Base-by-base conservation (phyloP, 1,284 basidiomycete species). In the Tetrapyrgos nigripes region DNA sequence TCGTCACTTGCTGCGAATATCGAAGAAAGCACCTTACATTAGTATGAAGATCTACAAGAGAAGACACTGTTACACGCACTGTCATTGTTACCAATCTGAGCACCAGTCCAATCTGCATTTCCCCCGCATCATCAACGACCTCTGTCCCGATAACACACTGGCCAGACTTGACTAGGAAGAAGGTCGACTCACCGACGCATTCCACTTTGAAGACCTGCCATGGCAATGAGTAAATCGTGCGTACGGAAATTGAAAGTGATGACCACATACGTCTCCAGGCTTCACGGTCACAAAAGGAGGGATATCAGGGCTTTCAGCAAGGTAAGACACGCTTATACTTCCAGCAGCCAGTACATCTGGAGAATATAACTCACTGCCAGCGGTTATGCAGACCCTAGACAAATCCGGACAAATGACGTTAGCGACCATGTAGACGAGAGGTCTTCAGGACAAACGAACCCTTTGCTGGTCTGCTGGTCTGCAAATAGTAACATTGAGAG, bases 81-180 rank as follows among this genome's bases (percentile, higher is more conserved):
- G 64, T 92, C 88, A 62, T 91, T 90, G 69, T 91, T 92, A 45
- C 85, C 84, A 50, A 92, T 89, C 67, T 91, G 89, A 1, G 84
- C 86, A 27, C 88, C 88, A 17, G 89, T 91, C 86, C 88, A 92
- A 65, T 92, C 88, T 85, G 33, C 5, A 13, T 19, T 8, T 2
- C 3, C 24, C 1, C 47, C 28, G 14, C 27, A 50, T 21, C 19
- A 29, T 50, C 26, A 48, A 26, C 19, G 28, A 14, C 5, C n/a
- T 6, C 19, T 19, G n/a, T 3, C 19, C 6, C 3, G 48, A 50
- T 28, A 1, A 4, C 17, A 6, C n/a, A 10, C 47, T 4, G 27
- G 28, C 27, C 27, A 29, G 27, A 40, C 24, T 35, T 17, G 3
- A 40, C 35, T 28, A 29, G 51, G 3, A 26, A 9, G n/a, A n/a